Percentiles rank a stretch among this genome's conserved stretches.
These are phyloP conservation scores for Capsicum rhomboideum DNA, from an alignment of 257 asterid species.

Conservation along the genomic window DNA sequence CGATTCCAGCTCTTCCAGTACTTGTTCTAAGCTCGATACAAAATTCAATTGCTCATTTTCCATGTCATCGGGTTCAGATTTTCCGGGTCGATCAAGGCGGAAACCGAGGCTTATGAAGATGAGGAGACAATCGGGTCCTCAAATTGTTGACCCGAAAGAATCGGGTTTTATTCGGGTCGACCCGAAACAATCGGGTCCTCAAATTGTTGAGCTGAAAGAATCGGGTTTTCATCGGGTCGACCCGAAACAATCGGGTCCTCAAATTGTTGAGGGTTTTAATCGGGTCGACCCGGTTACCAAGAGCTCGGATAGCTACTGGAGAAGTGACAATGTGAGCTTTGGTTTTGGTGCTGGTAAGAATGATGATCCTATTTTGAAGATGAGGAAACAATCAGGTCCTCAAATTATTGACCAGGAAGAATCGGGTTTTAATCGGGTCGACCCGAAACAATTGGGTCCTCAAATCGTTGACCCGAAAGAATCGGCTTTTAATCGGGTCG, in stretches of 20 bases:
- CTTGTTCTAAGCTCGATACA: conserved; percentile 2
- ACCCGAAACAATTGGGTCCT: conserved; percentile 17
- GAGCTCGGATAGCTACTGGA: neutral
- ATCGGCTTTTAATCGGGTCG: conserved; percentile 14
- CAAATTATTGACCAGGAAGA: conserved; percentile 18
- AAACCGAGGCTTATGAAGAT: conserved; percentile 50
- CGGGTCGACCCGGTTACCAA: neutral
- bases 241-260: conserved; percentile 25
- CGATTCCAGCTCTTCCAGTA: conserved; percentile 3
- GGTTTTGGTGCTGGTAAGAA: conserved; percentile 6
- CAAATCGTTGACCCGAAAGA: conserved; percentile 19
- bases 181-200: neutral
- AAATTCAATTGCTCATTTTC: conserved; percentile 9
- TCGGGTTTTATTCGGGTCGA: conserved; percentile 13
- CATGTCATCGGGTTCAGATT: conserved; percentile 6
- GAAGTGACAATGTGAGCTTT: conserved; percentile 4
- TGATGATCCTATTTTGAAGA: conserved; percentile 7
- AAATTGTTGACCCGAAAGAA: conserved; percentile 15
- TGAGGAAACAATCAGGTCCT: conserved; percentile 31
- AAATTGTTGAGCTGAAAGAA: conserved; percentile 14
- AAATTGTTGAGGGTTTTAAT: conserved; percentile 18
- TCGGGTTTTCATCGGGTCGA: too few relatives aligned
- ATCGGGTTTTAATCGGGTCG: conserved; percentile 14
- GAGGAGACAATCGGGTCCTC: conserved; percentile 31
- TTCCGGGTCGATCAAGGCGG: conserved; percentile 23